These are phyloP conservation scores for Mortierella sp. DNA, from an alignment of 371 early-diverging fungal genomes.

Conservation along the genomic window DNA sequence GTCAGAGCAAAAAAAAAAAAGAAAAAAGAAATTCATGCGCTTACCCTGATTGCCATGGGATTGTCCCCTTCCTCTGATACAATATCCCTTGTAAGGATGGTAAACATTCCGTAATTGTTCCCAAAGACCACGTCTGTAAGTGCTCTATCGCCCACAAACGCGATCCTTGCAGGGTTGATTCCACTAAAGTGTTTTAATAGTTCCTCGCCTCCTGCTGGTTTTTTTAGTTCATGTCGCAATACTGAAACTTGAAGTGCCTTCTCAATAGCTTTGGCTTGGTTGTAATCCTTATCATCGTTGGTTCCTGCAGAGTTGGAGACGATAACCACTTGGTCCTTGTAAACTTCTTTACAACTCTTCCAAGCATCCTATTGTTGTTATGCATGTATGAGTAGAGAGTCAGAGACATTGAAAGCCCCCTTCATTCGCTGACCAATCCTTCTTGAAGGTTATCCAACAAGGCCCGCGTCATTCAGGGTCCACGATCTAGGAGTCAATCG, in stretches of 20 bases:
- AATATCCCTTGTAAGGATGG: constrained; percentile 80
- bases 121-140: constrained; percentile 92
- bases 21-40: background rate
- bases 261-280: constrained; percentile 64
- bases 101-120: constrained; percentile 79
- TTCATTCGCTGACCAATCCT: background rate
- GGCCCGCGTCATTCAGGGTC: no score
- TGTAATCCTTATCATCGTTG: constrained; percentile 72
- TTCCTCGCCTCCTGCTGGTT: constrained; percentile 83
- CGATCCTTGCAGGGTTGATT: constrained; percentile 63
- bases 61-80: constrained; percentile 86
- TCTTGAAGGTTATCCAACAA: no score
- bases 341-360: constrained; percentile 72
- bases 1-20: background rate
- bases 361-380: constrained; percentile 68
- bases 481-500: no score
- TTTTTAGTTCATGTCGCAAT: constrained; percentile 76
- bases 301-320: constrained; percentile 98
- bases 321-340: constrained; percentile 77
- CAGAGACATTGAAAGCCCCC: no score
- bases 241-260: constrained; percentile 65
- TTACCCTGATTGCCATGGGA: constrained; percentile 73
- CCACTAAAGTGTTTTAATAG: constrained; percentile 59
- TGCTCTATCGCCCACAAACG: constrained; percentile 91
- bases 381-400: no score